These are phyloP conservation scores for Parathielavia appendiculata DNA, from an alignment of 495 filamentous ascomycete species.

Conservation along the genomic window DNA sequence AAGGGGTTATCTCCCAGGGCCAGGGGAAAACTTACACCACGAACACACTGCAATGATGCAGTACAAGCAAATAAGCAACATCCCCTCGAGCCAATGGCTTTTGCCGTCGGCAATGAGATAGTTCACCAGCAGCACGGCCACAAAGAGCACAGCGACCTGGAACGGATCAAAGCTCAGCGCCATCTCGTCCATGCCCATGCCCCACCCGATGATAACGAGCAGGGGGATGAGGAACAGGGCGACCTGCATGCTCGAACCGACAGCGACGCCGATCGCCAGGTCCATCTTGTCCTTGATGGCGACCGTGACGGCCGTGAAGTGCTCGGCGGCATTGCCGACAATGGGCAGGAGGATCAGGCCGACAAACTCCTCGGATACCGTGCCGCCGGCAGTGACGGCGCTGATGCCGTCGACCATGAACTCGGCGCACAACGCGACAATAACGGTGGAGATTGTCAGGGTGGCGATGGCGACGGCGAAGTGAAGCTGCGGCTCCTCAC, in stretches of 20 bases:
- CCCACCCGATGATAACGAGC: slow-evolving; percentile 76
- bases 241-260: slow-evolving; percentile 85
- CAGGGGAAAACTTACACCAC: slow-evolving; percentile 40
- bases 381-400: slow-evolving; percentile 53
- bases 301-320: slow-evolving; percentile 81
- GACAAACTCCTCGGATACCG: slow-evolving; percentile 69
- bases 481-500: slow-evolving; percentile 66
- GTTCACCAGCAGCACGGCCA: slow-evolving; percentile 73
- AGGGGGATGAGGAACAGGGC: slow-evolving; percentile 73
- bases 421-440: slow-evolving; percentile 86
- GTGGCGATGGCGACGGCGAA: slow-evolving; percentile 65
- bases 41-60: slow-evolving; percentile 61
- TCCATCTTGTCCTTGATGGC: slow-evolving; percentile 91
- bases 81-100: slow-evolving; percentile 67
- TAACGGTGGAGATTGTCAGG: slow-evolving; percentile 63
- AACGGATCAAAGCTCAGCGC: slow-evolving; percentile 76
- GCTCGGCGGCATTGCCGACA: slow-evolving; percentile 83
- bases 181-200: slow-evolving; percentile 63
- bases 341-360: slow-evolving; percentile 84
- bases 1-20: background rate
- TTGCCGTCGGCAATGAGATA: slow-evolving; percentile 69
- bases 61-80: slow-evolving; percentile 68
- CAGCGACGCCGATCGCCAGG: slow-evolving; percentile 74
- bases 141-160: slow-evolving; percentile 74
- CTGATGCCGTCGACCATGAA: slow-evolving; percentile 81